phyloP scores from a whole-genome alignment of 2,329 filamentous ascomycete species.

The Hypoxylon sp. region DNA sequence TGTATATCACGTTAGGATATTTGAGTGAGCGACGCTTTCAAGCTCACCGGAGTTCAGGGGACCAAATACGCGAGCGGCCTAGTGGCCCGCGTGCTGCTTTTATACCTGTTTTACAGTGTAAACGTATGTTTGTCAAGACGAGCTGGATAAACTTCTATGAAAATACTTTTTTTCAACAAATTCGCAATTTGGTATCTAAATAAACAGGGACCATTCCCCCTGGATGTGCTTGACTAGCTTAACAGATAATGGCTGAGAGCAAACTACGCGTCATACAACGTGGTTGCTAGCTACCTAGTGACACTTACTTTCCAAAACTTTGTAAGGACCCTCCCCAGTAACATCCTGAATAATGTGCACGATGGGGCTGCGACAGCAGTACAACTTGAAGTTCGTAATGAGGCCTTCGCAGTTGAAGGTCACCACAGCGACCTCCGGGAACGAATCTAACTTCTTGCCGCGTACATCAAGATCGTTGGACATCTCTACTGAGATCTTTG shows the following conservation, averaged over 20 bases:
- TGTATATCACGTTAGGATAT: conserved; percentile 31
- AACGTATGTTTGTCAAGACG: conserved; percentile 16
- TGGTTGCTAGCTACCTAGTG: neutral
- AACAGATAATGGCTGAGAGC: neutral
- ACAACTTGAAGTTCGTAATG: conserved; percentile 31
- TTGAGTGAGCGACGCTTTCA: conserved; percentile 19
- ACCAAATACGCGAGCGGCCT: conserved; percentile 15
- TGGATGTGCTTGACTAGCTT: neutral
- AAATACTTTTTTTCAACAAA: conserved; percentile 19
- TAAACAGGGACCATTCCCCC: neutral
- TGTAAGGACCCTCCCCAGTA: conserved; percentile 27
- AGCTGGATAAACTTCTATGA: conserved; percentile 12
- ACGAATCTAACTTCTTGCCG: neutral
- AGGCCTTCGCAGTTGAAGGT: conserved; percentile 17
- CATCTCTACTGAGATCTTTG: conserved; percentile 35
- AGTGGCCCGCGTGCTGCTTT: conserved; percentile 19
- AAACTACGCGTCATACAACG: neutral
- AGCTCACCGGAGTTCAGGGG: conserved; percentile 34
- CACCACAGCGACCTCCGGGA: conserved; percentile 14
- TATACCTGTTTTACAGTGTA: conserved; percentile 24
- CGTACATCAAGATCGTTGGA: conserved; percentile 6
- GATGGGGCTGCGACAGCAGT: conserved; percentile 25
- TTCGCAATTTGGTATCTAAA: neutral
- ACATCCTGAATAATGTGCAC: conserved; percentile 23
- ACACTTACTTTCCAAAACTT: neutral